phyloP scores from a whole-genome alignment of 2,329 filamentous ascomycete genomes.

The Trichoderma sp. region DNA sequence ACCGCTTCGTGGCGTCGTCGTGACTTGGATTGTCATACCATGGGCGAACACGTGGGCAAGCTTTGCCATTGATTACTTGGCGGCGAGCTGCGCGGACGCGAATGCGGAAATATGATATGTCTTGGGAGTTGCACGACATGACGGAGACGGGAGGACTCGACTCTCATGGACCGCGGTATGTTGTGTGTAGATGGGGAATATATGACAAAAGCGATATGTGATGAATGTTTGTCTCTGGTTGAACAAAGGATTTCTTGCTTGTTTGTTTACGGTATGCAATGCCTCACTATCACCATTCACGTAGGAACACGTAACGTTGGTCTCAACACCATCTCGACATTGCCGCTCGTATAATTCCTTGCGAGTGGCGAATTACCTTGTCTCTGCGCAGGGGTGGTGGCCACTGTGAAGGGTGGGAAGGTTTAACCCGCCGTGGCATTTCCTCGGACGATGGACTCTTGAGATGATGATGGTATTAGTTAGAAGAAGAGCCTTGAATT shows the following conservation, averaged over 20 bases:
- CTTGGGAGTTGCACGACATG: neutral
- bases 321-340: neutral
- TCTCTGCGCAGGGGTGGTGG: neutral
- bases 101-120: neutral
- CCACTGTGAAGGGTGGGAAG: neutral
- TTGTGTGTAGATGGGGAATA: neutral
- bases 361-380: neutral
- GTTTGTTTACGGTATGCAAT: neutral
- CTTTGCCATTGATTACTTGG: neutral
- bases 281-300: neutral
- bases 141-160: neutral
- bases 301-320: neutral
- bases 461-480: neutral
- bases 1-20: neutral
- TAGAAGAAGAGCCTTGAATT: too few relatives aligned
- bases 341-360: too few relatives aligned
- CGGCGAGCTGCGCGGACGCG: neutral
- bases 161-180: neutral
- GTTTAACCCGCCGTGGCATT: neutral
- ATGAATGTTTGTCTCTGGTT: fast-evolving
- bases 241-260: neutral
- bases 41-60: neutral
- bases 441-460: neutral
- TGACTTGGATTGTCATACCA: conserved; percentile 3
- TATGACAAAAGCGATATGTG: neutral